Conservation (phyloP, 2,329 filamentous ascomycete species). For the Pseudogymnoascus verrucosus region DNA sequence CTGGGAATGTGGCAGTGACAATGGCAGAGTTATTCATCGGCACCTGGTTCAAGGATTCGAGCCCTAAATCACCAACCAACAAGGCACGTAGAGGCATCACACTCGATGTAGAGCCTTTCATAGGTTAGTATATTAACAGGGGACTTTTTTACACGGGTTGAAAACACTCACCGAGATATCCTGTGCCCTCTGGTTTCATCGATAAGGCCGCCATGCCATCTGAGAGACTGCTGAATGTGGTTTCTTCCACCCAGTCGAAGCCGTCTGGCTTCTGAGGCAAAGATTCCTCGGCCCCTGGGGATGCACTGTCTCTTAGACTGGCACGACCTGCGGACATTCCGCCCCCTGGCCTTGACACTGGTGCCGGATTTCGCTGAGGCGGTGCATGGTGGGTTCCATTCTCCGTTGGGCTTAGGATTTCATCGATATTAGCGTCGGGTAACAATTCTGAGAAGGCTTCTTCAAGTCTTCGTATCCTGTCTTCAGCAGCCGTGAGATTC, state of each 20-base stretch:
- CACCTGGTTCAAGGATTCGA: not conserved
- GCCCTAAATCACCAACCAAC: not conserved
- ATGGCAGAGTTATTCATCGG: not conserved
- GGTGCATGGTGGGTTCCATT: not conserved
- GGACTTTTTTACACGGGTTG: not conserved
- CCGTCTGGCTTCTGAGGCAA: slow-evolving; percentile 18
- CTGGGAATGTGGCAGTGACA: not conserved
- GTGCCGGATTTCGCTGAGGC: not conserved
- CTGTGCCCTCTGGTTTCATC: slow-evolving; percentile 29
- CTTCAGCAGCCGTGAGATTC: slow-evolving; percentile 17
- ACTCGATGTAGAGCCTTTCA: not conserved
- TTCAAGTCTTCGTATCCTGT: slow-evolving; percentile 15
- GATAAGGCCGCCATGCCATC: slow-evolving; percentile 32
- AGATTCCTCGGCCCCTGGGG: slow-evolving; percentile 13
- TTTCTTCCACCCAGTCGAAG: slow-evolving; percentile 17
- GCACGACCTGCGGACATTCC: not conserved
- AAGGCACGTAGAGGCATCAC: not conserved
- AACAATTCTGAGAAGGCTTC: slow-evolving; percentile 12
- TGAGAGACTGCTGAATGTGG: slow-evolving; percentile 11
- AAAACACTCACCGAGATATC: slow-evolving; percentile 25
- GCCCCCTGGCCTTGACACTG: not conserved
- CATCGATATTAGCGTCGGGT: slow-evolving; percentile 17
- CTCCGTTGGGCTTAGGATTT: slow-evolving; percentile 8
- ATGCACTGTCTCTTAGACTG: not conserved
- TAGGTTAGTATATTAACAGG: not conserved